Evolutionary conservation across 306 rosid species (phyloP).

Genomic region (Cyclanthera cordifolia): DNA sequence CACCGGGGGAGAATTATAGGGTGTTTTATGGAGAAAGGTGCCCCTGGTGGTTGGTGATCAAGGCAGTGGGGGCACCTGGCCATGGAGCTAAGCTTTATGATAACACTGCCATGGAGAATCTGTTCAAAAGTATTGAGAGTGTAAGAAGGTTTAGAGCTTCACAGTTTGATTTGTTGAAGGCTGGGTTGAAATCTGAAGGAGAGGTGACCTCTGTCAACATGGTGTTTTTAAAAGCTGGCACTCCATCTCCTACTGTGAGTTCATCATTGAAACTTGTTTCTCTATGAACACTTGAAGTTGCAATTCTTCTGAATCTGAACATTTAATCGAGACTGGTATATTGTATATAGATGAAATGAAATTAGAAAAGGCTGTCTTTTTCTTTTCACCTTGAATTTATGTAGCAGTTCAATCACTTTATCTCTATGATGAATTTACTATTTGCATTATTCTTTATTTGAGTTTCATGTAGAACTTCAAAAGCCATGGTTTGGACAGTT

Average conservation of each 20-base stretch:
- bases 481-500: too few species aligned
- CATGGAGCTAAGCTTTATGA: conserved; percentile 95
- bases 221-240: conserved; percentile 79
- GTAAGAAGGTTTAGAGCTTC: conserved; percentile 69
- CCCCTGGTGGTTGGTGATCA: conserved; percentile 80
- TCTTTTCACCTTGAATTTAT: not conserved
- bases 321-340: not conserved
- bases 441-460: too few species aligned
- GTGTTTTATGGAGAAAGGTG: conserved; percentile 67
- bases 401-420: too few species aligned
- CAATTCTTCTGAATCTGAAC: not conserved
- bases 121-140: conserved; percentile 71
- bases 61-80: conserved; percentile 78
- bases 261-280: conserved; percentile 3
- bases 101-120: conserved; percentile 83
- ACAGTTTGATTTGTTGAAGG: conserved; percentile 71
- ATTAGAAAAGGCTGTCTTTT: too few species aligned
- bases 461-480: too few species aligned
- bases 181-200: conserved; percentile 69
- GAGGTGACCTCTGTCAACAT: conserved; percentile 74
- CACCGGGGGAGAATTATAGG: conserved; percentile 50
- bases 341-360: too few species aligned
- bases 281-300: not conserved
- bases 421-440: too few species aligned
- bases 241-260: conserved; percentile 82